A percentile compares a stretch with the other conserved stretches of the same genome.
phyloP scores from a whole-genome alignment of 2,329 filamentous ascomycete species.

The Plenodomus tracheiphilus region DNA sequence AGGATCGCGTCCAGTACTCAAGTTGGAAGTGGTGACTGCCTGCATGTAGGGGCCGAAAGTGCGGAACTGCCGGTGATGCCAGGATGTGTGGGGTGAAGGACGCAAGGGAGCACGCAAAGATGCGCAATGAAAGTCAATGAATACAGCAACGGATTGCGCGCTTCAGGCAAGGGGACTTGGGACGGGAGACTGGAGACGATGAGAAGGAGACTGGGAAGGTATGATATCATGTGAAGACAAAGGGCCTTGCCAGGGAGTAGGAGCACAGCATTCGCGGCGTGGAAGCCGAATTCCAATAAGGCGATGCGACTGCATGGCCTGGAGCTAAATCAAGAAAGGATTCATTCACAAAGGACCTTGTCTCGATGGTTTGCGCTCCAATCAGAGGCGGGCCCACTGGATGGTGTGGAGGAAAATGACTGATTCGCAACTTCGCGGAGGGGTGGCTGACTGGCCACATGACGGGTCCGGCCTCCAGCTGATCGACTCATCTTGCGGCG shows the following conservation, averaged over 20 bases:
- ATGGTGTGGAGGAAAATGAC: conserved; percentile 42
- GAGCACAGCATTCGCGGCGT: conserved; percentile 32
- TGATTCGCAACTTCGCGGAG: conserved; percentile 42
- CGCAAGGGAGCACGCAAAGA: conserved; percentile 34
- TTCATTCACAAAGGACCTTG: conserved; percentile 40
- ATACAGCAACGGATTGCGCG: conserved; percentile 18
- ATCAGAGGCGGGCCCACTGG: conserved; percentile 29
- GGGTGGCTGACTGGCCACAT: conserved; percentile 46
- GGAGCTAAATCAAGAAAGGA: conserved; percentile 42
- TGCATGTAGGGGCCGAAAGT: conserved; percentile 30
- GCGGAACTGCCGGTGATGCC: conserved; percentile 27
- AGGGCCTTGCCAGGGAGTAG: conserved; percentile 27
- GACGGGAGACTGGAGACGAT: conserved; percentile 18
- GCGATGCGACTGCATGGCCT: conserved; percentile 40
- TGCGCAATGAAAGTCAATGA: conserved; percentile 26
- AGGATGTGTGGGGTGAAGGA: conserved; percentile 26
- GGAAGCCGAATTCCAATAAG: conserved; percentile 36
- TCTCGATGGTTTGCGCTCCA: conserved; percentile 33
- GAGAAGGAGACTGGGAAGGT: conserved; percentile 21
- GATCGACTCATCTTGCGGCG: conserved; percentile 40
- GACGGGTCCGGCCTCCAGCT: conserved; percentile 38
- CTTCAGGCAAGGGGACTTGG: conserved; percentile 32
- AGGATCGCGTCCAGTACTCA: conserved; percentile 16
- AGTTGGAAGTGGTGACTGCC: conserved; percentile 18
- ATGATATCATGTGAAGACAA: conserved; percentile 41